phyloP scores from a whole-genome alignment of 2,329 filamentous ascomycete species.

The Alternaria burnsii region DNA sequence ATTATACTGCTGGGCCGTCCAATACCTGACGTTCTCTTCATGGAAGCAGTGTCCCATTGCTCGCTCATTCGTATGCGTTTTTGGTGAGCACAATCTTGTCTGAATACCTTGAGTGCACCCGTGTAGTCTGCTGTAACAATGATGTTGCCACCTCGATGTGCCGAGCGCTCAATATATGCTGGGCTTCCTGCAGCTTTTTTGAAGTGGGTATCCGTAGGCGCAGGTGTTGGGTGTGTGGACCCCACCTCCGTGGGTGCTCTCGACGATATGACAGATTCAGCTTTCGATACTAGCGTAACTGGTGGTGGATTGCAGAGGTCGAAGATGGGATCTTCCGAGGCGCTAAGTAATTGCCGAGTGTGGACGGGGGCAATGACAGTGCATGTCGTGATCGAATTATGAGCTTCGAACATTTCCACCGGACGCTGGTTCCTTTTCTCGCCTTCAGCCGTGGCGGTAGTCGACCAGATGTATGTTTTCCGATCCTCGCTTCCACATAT shows the following conservation, averaged over 20 bases:
- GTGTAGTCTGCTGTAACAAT: conserved; percentile 89
- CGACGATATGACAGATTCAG: conserved; percentile 67
- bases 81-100: conserved; percentile 87
- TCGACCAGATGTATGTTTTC: conserved; percentile 89
- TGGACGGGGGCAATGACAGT: conserved; percentile 83
- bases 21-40: conserved; percentile 69
- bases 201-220: conserved; percentile 46
- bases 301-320: conserved; percentile 96
- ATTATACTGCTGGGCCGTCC: conserved; percentile 62
- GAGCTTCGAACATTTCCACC: conserved; percentile 89
- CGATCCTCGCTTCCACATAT: conserved; percentile 94
- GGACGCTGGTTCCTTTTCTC: conserved; percentile 81
- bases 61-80: conserved; percentile 70
- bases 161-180: conserved; percentile 77
- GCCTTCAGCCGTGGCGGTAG: conserved; percentile 65
- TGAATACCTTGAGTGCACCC: conserved; percentile 91
- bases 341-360: conserved; percentile 78
- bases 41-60: conserved; percentile 81
- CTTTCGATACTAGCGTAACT: conserved; percentile 78
- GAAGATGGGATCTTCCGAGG: conserved; percentile 91
- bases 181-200: conserved; percentile 70
- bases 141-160: conserved; percentile 84
- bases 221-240: conserved; percentile 44
- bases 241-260: conserved; percentile 57
- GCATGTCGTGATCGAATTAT: conserved; percentile 87